Evolutionary conservation across 2,329 filamentous ascomycete species (phyloP), one percentile per base, ranked within the genome.

Genomic region (Mollisiaceae sp.): DNA sequence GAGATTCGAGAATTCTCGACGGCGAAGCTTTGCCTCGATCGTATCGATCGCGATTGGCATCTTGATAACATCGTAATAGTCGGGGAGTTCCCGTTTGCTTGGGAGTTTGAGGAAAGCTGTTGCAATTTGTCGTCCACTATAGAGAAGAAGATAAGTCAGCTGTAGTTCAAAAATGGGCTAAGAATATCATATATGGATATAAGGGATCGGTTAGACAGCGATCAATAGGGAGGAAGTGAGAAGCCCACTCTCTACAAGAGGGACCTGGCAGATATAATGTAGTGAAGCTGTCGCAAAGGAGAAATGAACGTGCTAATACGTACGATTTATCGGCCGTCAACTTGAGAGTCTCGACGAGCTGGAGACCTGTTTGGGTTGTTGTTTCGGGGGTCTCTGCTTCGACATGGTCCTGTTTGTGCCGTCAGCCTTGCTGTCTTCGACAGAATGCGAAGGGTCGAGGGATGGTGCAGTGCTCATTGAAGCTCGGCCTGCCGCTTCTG

Each of bases 271-370:
- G 32, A 9, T 54, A 47, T 27, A 27, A 20, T 35, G 32, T 18
- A 43, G 59, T 41, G 20, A 22, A 24, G 50, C 50, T 54, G 50
- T 54, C 50, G 50, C 50, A 54, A 55, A 39, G 45, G 36, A 60
- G 32, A 52, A 24, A 45, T 47, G 15, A 14, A 58, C 41, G 9
- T 18, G 24, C 8, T 45, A 20, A 20, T 57, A 82, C 86, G 74
- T 83, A 94, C 92, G 85, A 91, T 81, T 96, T 96, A 78, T 96
- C 93, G 68, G 88, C 87, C 24, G 91, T 92, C 69, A 86, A 84
- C 72, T 89, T 89, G 74, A 97, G 86, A 75, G 89, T 88, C 62
- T 92, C 88, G 54, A 96, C 80, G 74, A 96, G 91, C 70, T 85
- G 86, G 72, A 92, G 79, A 43, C 93, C 93, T 73, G 88, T 86